A percentile compares a stretch with the other conserved stretches of the same genome.
Evolutionary conservation across 129 eudicot species (phyloP).

Genomic region (Artemisia argyi): DNA sequence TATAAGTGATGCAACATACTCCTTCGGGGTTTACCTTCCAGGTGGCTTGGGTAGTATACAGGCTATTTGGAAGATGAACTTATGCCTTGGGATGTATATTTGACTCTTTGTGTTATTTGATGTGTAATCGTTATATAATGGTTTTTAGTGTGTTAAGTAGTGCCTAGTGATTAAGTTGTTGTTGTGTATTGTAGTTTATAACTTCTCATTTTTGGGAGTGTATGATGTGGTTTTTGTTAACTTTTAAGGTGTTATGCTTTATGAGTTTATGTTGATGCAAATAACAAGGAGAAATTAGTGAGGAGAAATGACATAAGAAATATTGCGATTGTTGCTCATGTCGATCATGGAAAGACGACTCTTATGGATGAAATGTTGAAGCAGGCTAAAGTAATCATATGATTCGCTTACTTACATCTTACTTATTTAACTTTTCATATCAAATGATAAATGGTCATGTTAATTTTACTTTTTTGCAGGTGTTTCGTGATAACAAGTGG

Average conservation of each 20-base stretch:
- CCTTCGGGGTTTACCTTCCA: no score
- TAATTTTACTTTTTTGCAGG: slow-evolving; percentile 49
- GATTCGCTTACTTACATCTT: not conserved
- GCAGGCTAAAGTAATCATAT: slow-evolving; percentile 78
- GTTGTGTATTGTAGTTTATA: not conserved
- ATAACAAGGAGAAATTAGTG: slow-evolving; percentile 54
- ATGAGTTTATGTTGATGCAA: slow-evolving; percentile 31
- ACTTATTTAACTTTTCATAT: not conserved
- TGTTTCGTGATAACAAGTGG: slow-evolving; percentile 95
- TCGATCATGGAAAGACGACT: slow-evolving; percentile 99
- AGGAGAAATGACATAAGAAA: slow-evolving; percentile 91
- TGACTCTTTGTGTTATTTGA: not conserved
- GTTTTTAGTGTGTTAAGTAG: slow-evolving; percentile 3
- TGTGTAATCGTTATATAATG: not conserved
- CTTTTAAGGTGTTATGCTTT: not conserved
- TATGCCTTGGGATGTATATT: not conserved
- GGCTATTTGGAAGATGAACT: slow-evolving; percentile 11
- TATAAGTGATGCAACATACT: no score
- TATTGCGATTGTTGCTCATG: slow-evolving; percentile 99
- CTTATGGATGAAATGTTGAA: slow-evolving; percentile 91
- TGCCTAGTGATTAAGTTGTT: not conserved
- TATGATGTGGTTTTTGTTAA: slow-evolving; percentile 2
- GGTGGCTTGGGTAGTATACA: not conserved
- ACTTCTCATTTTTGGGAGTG: not conserved
- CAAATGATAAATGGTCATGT: no score